Evolutionary conservation across 176 grass and related monocot genomes (phyloP), one percentile per base, ranked within the genome.

Genomic region (Zoysia pacifica): DNA sequence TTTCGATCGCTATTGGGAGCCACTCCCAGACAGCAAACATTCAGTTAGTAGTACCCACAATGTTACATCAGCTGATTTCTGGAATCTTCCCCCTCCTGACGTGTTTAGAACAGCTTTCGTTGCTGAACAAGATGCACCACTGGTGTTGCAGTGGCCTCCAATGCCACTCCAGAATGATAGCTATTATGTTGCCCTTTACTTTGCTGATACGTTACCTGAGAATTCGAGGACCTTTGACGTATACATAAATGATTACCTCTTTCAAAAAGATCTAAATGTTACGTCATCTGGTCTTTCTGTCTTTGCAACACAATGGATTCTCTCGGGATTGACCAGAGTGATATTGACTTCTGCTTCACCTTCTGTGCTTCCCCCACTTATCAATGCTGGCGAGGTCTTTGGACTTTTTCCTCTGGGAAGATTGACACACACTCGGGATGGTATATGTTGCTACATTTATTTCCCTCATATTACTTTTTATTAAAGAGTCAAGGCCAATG

Each of bases 141-240:
- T 95, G 6, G 75, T 81, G 51, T 77, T 99, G 47, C 92, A 89
- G 67, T 99, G 96, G 96, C 96, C 96, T 76, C 81, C 69, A 48
- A 81, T 91, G 48, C 39, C 72, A 70, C 92, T 99, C 58, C 92
- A 83, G 61, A 92, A 93, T 65, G 87, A 91, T 68, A 93, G 88
- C 81, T 99, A 99, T 75, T 94, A 98, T 75, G 79, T 99, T 75
- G 82, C 92, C 15, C 90, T 99, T 64, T 99, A 98, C 80, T 99
- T 99, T 86, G 88, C 90, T 51, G 95, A 98, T 79, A 95, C 96
- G 80, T n/a, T 86, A 46, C 64, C 84, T 63, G 62, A 80, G 58
- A 91, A 68, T 82, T 89, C 80, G 6, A 91, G 92, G 84, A 88
- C 70, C 63, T 93, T 95, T 65, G 42, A 85, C 79, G 92, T 93